These are phyloP conservation scores for Aciculosporium take DNA, from an alignment of 2,329 filamentous ascomycete species.

Conservation along the genomic window DNA sequence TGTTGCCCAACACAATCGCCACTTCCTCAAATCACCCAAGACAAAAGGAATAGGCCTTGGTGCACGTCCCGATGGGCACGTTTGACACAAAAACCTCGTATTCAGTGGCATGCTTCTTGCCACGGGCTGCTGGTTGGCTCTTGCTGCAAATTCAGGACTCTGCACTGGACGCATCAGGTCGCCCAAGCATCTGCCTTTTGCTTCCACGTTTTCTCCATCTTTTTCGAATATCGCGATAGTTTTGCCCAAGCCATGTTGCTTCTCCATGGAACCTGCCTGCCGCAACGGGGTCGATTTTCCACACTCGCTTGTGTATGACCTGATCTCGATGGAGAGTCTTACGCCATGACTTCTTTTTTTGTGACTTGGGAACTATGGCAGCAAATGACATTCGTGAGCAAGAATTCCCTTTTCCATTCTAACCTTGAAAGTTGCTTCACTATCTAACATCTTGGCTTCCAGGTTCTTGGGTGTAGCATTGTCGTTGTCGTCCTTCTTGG, in stretches of 20 bases:
- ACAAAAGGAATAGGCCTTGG: background rate
- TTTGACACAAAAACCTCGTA: background rate
- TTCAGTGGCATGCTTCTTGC: constrained; percentile 1
- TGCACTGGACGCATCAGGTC: background rate
- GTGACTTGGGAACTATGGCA: constrained; percentile 67
- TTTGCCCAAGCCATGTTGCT: constrained; percentile 1
- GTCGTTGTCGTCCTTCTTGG: constrained; percentile 55
- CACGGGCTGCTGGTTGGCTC: constrained; percentile 6
- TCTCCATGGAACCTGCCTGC: background rate
- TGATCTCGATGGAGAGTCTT: background rate
- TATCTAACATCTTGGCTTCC: background rate
- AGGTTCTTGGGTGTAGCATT: constrained; percentile 64
- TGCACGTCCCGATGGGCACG: background rate
- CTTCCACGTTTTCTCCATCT: background rate
- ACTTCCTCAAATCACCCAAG: background rate
- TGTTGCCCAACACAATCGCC: background rate
- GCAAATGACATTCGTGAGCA: constrained; percentile 75
- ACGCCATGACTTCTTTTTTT: constrained; percentile 39
- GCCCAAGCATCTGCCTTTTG: background rate
- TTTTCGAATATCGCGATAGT: background rate
- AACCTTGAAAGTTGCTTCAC: too few relatives aligned
- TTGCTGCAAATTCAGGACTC: constrained; percentile 3
- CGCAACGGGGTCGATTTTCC: background rate
- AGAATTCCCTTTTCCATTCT: background rate
- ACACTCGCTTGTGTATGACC: background rate